These are phyloP conservation scores for Trichosporon ovoides DNA, from an alignment of 1,284 basidiomycete genomes.

Conservation along the genomic window DNA sequence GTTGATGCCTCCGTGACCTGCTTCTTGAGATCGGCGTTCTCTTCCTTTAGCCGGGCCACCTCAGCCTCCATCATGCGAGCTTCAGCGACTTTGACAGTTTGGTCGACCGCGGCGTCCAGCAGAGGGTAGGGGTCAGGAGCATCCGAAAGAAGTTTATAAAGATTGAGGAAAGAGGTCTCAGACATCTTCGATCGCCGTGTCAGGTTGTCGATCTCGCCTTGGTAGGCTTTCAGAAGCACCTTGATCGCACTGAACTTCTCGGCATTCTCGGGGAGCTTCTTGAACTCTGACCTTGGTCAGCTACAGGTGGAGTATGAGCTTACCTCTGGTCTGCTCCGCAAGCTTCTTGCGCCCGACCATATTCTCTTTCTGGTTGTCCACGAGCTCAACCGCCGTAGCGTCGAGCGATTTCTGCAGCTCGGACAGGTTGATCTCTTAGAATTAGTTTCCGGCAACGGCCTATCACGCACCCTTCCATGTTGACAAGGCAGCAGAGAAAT, in stretches of 20 bases:
- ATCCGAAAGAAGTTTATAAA: slow-evolving; percentile 88
- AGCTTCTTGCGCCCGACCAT: slow-evolving; percentile 85
- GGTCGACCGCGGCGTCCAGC: slow-evolving; percentile 86
- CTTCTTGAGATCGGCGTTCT: slow-evolving; percentile 71
- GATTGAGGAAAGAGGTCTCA: slow-evolving; percentile 87
- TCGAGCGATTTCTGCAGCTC: slow-evolving; percentile 91
- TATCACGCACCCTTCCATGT: slow-evolving; percentile 72
- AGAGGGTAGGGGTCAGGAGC: slow-evolving; percentile 95
- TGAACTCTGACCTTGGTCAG: slow-evolving; percentile 65
- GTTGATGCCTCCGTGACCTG: slow-evolving; percentile 62
- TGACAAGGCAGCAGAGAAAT: slow-evolving; percentile 76
- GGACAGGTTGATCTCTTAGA: slow-evolving; percentile 71
- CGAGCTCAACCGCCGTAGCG: slow-evolving; percentile 81
- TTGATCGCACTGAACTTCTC: slow-evolving; percentile 83
- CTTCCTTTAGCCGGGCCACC: slow-evolving; percentile 63
- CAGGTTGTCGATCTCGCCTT: slow-evolving; percentile 89
- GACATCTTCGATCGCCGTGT: slow-evolving; percentile 85
- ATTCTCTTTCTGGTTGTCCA: slow-evolving; percentile 97
- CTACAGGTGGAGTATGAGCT: slow-evolving; percentile 10
- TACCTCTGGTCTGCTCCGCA: slow-evolving; percentile 88
- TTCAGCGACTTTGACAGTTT: slow-evolving; percentile 80
- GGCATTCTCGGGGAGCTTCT: slow-evolving; percentile 73
- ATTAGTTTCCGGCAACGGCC: not conserved
- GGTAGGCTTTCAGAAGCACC: slow-evolving; percentile 86
- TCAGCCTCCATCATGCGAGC: slow-evolving; percentile 68